A percentile compares a stretch with the other conserved stretches of the same genome.
phyloP scores from a whole-genome alignment of 1,139 yeast genomes.

The Protomyces pachydermus region DNA sequence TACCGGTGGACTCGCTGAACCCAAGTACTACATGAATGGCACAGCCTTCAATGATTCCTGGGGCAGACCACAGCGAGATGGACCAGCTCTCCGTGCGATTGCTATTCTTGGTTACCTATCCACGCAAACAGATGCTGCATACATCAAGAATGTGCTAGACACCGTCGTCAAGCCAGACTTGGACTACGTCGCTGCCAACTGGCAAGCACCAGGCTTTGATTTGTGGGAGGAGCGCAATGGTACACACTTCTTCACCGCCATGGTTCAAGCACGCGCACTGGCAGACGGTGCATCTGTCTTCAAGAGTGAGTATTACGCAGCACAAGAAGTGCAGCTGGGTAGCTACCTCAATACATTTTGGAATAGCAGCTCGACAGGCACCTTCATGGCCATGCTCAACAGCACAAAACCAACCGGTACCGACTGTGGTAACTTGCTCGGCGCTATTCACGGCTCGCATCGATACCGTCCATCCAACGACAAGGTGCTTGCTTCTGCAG shows the following conservation, averaged over 20 bases:
- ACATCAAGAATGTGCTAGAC: conserved; percentile 13
- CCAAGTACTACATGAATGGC: conserved; percentile 20
- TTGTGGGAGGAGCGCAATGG: conserved; percentile 83
- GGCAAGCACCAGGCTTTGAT: conserved; percentile 70
- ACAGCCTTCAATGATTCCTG: conserved; percentile 43
- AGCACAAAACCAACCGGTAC: conserved; percentile 55
- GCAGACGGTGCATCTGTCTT: conserved; percentile 54
- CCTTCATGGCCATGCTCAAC: conserved; percentile 37
- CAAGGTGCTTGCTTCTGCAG: conserved; percentile 36
- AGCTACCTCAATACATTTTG: conserved; percentile 39
- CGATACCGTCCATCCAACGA: conserved; percentile 38
- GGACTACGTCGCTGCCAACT: conserved; percentile 55
- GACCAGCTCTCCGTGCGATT: conserved; percentile 76
- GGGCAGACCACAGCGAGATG: conserved; percentile 94
- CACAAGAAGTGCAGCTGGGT: conserved; percentile 44
- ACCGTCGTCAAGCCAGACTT: conserved; percentile 64
- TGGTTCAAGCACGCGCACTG: conserved; percentile 68
- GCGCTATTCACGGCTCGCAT: conserved; percentile 43
- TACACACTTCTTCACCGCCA: conserved; percentile 69
- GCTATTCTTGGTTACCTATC: conserved; percentile 52
- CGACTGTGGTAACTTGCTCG: conserved; percentile 74
- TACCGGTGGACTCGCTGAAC: conserved; percentile 19
- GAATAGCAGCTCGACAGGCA: conserved; percentile 55
- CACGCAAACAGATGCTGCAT: conserved; percentile 37
- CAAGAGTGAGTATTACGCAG: conserved; percentile 38